phyloP scores from a whole-genome alignment of 2,329 filamentous ascomycete genomes.

The Fonsecaea nubica region DNA sequence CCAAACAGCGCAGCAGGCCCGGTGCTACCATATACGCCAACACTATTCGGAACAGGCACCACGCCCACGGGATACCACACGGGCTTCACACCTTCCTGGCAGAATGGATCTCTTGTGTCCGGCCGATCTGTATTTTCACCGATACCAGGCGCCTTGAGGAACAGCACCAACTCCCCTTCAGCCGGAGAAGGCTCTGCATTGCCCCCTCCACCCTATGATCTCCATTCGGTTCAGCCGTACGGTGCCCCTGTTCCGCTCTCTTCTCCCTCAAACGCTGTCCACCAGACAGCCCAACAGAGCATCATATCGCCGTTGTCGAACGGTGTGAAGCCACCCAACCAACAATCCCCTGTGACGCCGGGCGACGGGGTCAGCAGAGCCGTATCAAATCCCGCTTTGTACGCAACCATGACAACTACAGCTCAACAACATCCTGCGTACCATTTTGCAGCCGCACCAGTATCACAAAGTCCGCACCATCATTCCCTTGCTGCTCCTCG shows the following conservation, averaged over 20 bases:
- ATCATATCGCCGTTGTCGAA: constrained; percentile 27
- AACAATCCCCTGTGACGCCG: constrained; percentile 36
- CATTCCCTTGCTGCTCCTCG: constrained; percentile 48
- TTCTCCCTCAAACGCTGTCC: constrained; percentile 39
- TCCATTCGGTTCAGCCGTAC: constrained; percentile 53
- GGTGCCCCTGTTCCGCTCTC: constrained; percentile 25
- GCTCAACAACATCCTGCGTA: constrained; percentile 56
- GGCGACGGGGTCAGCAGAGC: constrained; percentile 49
- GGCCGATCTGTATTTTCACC: constrained; percentile 63
- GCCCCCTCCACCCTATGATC: constrained; percentile 71
- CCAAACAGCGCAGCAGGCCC: constrained; percentile 65
- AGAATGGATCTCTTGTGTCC: constrained; percentile 50
- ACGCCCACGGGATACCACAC: constrained; percentile 62
- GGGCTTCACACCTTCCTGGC: constrained; percentile 54
- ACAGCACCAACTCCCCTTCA: constrained; percentile 64
- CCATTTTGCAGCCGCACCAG: constrained; percentile 59
- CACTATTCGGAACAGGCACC: constrained; percentile 67
- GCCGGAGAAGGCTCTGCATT: constrained; percentile 62
- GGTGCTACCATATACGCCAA: constrained; percentile 64
- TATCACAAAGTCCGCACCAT: constrained; percentile 55
- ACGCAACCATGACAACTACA: constrained; percentile 47
- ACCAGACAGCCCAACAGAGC: constrained; percentile 37
- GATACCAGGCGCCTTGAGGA: constrained; percentile 61
- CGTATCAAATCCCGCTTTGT: constrained; percentile 65
- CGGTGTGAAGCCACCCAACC: constrained; percentile 32